Evolutionary conservation across 2,329 filamentous ascomycete genomes (phyloP).

Genomic region (Ambrosiella xylebori): DNA sequence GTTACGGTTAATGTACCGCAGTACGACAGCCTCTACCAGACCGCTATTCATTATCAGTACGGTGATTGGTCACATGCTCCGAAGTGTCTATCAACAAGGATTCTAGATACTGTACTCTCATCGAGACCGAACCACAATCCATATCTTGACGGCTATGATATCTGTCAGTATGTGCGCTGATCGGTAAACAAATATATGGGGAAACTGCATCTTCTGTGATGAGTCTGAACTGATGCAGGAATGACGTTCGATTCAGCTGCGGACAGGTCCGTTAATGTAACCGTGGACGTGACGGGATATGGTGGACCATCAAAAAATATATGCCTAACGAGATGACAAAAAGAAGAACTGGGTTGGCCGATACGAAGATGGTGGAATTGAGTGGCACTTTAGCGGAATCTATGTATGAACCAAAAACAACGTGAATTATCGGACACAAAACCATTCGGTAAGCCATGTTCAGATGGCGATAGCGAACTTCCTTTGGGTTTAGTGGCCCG

Average conservation of each 20-base stretch:
- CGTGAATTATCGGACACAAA: too few species aligned
- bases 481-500: not conserved
- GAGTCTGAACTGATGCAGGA: not conserved
- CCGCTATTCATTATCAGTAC: too few species aligned
- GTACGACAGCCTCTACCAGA: too few species aligned
- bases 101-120: too few species aligned
- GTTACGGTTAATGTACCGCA: too few species aligned
- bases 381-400: not conserved
- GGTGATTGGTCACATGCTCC: too few species aligned
- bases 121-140: too few species aligned
- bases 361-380: not conserved
- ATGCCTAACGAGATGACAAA: not conserved
- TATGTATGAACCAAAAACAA: too few species aligned
- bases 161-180: not conserved
- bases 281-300: not conserved
- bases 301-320: not conserved
- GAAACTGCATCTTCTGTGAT: not conserved
- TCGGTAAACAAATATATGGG: not conserved
- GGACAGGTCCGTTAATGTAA: not conserved
- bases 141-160: too few species aligned
- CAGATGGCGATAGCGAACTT: too few species aligned
- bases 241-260: not conserved
- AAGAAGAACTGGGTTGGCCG: not conserved
- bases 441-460: too few species aligned
- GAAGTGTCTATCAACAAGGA: too few species aligned